Base-by-base conservation (phyloP, 2,329 filamentous ascomycete species). In the Phialocephala subalpina region DNA sequence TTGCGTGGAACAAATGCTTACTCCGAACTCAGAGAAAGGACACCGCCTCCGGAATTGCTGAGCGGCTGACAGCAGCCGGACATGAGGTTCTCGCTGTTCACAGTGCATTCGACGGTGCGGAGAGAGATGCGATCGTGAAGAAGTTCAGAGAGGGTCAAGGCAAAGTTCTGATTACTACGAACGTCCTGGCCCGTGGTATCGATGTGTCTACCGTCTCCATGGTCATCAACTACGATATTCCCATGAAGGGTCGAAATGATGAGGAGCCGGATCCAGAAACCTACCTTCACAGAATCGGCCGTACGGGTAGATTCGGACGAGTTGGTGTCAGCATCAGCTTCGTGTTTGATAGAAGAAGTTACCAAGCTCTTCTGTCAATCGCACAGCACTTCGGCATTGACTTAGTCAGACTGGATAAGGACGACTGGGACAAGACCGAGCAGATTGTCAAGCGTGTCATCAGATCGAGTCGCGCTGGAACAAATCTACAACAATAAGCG, bases 121-220 rank as follows among this genome's bases (percentile, higher is more conserved):
- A 94, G 75, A 92, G 96, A 80, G 96, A 99, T 75, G 81, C 85
- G 0, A 87, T 98, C 67, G 90, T 99, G 67, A 89, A 95, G 75
- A 87, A 92, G 64, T 99, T 99, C 87, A 90, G 96, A 65, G 87
- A 82, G 53, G 95, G 95, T 45, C 86, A 90, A 66, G 93, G 93
- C 75, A 99, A 99, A 82, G 96, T 99, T 9, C 90, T 99, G 68
- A 97, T 99, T 76, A 97, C 96, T 1, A 99, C 96, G 73, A 99
- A 99, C 76, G 94, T 99, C 42, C 87, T 99, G 65, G 92, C 96
- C 9, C 94, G 96, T 76, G 96, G 96, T 77, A 98, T 99, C 74
- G 96, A 99, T 89, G 82, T 98, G 77, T 80, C 97, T 81, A 90
- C 90, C 33, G 96, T 99, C 16, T 97, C 94, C 11, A 96, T 99